Base-by-base conservation (phyloP, 2,329 filamentous ascomycete species). In the Onygenales sp. region DNA sequence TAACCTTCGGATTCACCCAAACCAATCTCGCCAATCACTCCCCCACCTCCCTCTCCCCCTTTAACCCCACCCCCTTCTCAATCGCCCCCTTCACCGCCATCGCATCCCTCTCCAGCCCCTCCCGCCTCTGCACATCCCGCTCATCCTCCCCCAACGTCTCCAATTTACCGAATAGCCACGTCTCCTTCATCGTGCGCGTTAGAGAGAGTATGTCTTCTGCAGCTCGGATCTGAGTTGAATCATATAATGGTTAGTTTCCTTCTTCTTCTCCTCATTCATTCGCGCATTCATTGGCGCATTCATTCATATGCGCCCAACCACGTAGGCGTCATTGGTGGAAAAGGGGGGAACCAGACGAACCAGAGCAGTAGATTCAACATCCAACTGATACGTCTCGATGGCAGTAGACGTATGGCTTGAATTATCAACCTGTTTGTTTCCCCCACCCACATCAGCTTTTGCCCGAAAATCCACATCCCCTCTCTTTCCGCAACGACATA, bases 81-180 rank as follows among this genome's bases (percentile, higher is more conserved):
- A 48, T 39, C 13, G 73, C 66, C 53, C 71, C 69, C 46, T 72
- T 70, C 4, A 82, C 74, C n/a, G 66, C 70, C 52, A 61, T 67
- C 8, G 74, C 75, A 60, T 76, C 72, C 50, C 69, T 67, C 57
- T 80, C 77, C 35, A 76, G 66, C 56, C 68, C 66, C 67, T 73
- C 61, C 56, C 71, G 62, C 55, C 72, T 63, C 61, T 72, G 61
- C 9, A 67, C 60, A 51, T 74, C 69, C 17, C 66, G 61, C 35
- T 70, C 69, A 42, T 72, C 65, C 53, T 70, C 69, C 11, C 71
- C 75, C 1, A 84, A 64, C 0, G 80, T 83, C 54, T 84, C 76
- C 43, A 86, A 72, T 54, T 80, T 79, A 2, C 83, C 83, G 60
- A 84, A 85, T 5, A 85, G 71, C 83, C 83, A 86, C 21, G 81